Percentiles rank a stretch among this genome's conserved stretches.
Evolutionary conservation across 1,284 basidiomycete genomes (phyloP).

Genomic region (Papiliotrema laurentii): DNA sequence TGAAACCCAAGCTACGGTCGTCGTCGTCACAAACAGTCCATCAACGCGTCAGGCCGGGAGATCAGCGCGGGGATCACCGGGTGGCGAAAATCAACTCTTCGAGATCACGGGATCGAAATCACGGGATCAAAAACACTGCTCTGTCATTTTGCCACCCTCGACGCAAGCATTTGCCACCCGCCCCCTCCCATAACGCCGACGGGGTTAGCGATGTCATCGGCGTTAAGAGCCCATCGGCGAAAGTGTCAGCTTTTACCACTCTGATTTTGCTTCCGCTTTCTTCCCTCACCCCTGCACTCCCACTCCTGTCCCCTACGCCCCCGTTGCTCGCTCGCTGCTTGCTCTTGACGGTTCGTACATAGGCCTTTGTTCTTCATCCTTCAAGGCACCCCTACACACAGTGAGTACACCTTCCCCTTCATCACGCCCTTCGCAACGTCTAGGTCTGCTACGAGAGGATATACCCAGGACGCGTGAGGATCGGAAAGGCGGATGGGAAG

Average conservation of each 20-base stretch:
- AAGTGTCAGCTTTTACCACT: background rate
- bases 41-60: too few species aligned
- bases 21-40: too few species aligned
- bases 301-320: too few species aligned
- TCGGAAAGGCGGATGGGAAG: background rate
- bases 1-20: too few species aligned
- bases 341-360: background rate
- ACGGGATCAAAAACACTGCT: too few species aligned
- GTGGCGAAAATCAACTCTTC: too few species aligned
- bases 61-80: too few species aligned
- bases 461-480: background rate
- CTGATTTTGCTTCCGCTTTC: background rate
- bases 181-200: background rate
- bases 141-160: too few species aligned
- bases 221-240: background rate
- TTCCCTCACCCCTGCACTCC: background rate
- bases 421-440: background rate
- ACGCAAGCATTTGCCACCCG: background rate
- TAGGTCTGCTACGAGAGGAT: background rate
- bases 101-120: too few species aligned
- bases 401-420: conserved; percentile 6
- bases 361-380: conserved; percentile 7
- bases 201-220: background rate
- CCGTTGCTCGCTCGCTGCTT: background rate
- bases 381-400: conserved; percentile 9